Base-by-base conservation (phyloP, 345 rosid genomes). In the Lepidium africanum region DNA sequence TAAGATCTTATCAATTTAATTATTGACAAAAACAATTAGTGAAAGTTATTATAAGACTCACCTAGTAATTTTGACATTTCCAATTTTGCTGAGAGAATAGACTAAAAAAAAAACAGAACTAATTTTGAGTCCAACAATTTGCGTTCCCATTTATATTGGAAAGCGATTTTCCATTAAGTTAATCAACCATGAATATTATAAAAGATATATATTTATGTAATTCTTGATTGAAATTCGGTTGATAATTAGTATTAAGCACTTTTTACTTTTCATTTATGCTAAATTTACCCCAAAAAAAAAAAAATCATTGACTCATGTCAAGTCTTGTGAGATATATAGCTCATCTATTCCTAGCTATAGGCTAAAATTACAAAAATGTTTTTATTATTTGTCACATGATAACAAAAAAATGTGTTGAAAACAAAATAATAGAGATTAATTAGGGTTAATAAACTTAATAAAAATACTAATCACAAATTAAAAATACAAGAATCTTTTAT, bases 341-440 rank as follows among this genome's bases (percentile, higher is more conserved):
- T 49, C 43, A 45, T 58, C 65, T 47, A 63, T 17, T 37, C 35
- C 8, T 70, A 72, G 71, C 41, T 59, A 45, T n/a, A 60, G 58
- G 37, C 63, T 67, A 60, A 17, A 60, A 35, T 6, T 30, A 30
- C 10, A 15, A 73, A 59, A 41, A 66, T 42, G 63, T 67, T 59
- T 60, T 52, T n/a, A 50, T 67, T 67, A 23, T 67, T 74, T 53
- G 77, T 74, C 73, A 74, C 73, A 63, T 43, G 77, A 59, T 16
- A 52, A 50, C 72, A 58, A 65, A 58, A 58, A 21, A 21, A 21
- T 21, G 23, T 21, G 23, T 21, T 21, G n/a, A n/a, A n/a, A n/a
- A n/a, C n/a, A n/a, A n/a, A n/a, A n/a, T n/a, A n/a, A 21, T 21
- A 21, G 7, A 25, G 27, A 52, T 14, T 64, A 9, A 30, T 45